Evolutionary conservation across 1,284 basidiomycete genomes (phyloP).

Genomic region (Cutaneotrichosporon dermatis): DNA sequence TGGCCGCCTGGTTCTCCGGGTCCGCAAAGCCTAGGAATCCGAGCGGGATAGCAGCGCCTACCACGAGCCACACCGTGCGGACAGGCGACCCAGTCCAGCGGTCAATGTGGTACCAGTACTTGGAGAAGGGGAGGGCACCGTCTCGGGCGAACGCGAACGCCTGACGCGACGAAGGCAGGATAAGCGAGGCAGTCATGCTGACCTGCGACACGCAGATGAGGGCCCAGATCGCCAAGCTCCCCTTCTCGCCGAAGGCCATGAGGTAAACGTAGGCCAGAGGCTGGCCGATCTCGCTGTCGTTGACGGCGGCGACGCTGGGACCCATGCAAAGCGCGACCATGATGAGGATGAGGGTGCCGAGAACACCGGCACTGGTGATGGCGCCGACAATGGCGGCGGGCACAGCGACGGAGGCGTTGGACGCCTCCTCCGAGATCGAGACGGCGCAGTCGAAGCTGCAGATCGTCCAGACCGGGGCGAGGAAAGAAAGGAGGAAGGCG

Average conservation of each 20-base stretch:
- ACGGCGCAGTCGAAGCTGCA: slow-evolving; percentile 60
- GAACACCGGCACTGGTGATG: slow-evolving; percentile 57
- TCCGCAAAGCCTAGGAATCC: slow-evolving; percentile 39
- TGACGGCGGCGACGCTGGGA: slow-evolving; percentile 57
- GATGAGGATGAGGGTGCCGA: slow-evolving; percentile 53
- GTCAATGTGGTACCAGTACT: slow-evolving; percentile 51
- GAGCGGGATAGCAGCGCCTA: slow-evolving; percentile 34
- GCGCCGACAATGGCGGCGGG: slow-evolving; percentile 64
- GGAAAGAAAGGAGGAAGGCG: slow-evolving; percentile 69
- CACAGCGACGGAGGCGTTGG: slow-evolving; percentile 65
- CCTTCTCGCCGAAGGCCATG: slow-evolving; percentile 46
- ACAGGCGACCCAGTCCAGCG: slow-evolving; percentile 32
- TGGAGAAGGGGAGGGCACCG: slow-evolving; percentile 67
- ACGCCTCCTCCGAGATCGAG: slow-evolving; percentile 67
- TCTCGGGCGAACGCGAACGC: slow-evolving; percentile 65
- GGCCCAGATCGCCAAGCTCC: slow-evolving; percentile 48
- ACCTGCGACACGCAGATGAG: slow-evolving; percentile 31
- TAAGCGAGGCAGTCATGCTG: slow-evolving; percentile 38
- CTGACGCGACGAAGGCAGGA: slow-evolving; percentile 54
- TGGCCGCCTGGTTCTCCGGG: slow-evolving; percentile 33
- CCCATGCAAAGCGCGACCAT: slow-evolving; percentile 52
- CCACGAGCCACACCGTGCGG: slow-evolving; percentile 41
- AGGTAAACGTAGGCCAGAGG: slow-evolving; percentile 52
- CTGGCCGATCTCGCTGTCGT: slow-evolving; percentile 61
- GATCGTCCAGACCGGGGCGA: slow-evolving; percentile 74